Evolutionary conservation across 164 flowering plant genomes (phyloP).

Genomic region (Chimonanthus praecox): DNA sequence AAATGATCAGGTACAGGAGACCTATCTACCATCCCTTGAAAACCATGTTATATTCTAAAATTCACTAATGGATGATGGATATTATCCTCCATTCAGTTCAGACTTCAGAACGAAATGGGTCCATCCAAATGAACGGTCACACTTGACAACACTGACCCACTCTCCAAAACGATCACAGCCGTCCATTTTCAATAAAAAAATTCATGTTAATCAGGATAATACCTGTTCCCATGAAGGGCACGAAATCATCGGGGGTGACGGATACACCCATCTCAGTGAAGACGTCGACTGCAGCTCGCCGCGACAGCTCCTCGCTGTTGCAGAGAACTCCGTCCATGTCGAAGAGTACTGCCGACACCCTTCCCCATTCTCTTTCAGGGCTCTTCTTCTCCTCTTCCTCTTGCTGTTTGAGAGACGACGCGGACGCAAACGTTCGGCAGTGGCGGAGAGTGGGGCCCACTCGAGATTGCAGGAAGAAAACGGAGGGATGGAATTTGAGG

Average conservation of each 20-base stretch:
- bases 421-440: not conserved
- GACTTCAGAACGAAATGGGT: no score
- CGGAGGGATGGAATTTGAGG: conserved; percentile 5
- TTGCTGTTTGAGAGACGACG: conserved; percentile 26
- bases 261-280: conserved; percentile 85
- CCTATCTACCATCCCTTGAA: no score
- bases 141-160: no score
- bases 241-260: conserved; percentile 74
- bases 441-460: conserved; percentile 1
- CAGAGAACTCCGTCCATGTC: conserved; percentile 99
- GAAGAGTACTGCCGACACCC: conserved; percentile 92
- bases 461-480: conserved; percentile 6
- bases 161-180: no score
- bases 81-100: no score
- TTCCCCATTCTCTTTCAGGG: conserved; percentile 52
- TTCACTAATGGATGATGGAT: no score
- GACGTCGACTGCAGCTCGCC: conserved; percentile 81
- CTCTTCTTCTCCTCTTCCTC: conserved; percentile 21
- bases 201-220: not conserved
- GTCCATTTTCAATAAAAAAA: no score
- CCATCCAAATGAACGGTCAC: no score
- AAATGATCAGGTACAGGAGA: no score
- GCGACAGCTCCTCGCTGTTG: conserved; percentile 83
- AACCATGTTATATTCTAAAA: no score
- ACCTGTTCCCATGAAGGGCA: conserved; percentile 96